Evolutionary conservation across 208 protist species (phyloP), one percentile per base, ranked within the genome.

Genomic region (Trypanosoma conorhini): DNA sequence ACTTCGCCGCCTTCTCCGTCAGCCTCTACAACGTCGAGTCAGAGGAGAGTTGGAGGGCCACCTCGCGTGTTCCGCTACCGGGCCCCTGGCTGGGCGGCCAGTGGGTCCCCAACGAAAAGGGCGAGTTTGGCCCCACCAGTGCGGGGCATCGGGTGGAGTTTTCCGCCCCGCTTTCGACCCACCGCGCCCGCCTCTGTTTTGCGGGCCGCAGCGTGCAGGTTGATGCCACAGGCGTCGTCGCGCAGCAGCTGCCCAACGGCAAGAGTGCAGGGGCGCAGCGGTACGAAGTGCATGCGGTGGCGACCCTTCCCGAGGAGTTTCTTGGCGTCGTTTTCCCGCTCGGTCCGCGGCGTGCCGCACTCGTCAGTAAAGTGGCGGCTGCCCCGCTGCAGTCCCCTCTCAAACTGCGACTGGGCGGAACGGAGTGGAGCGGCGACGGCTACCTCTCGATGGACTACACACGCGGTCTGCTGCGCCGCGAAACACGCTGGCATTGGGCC

Each of bases 391-490:
- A 40, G 17, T 15, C 24, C 2, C 70, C 69, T 22, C 21, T 68
- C 24, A 8, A 15, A 3, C 15, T 77, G 48, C 48, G 28, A 22
- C 12, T 83, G 10, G 59, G 35, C 38, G 35, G 62, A 22, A 24
- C 62, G 3, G 40, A 73, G 56, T 61, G 26, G 58, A 22, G 62
- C 7, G 56, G 40, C 15, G 38, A 42, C 1, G 74, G 62, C 9
- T 61, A 51, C 33, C 22, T 85, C 12, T 55, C 80, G 17, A 76
- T 86, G 73, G 81, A 86, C 60, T 86, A 86, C 74, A 86, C 81
- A 13, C 67, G 81, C 15, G 81, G 81, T 22, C 62, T 82, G 17
- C 67, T 82, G 50, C 62, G 81, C 21, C 81, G 81, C 15, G 69
- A 73, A 62, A 85, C 80, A 8, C 59, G 48, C 58, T 82, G 80